Evolutionary conservation across 2,329 filamentous ascomycete species (phyloP).

Genomic region (Venturia oleaginea): DNA sequence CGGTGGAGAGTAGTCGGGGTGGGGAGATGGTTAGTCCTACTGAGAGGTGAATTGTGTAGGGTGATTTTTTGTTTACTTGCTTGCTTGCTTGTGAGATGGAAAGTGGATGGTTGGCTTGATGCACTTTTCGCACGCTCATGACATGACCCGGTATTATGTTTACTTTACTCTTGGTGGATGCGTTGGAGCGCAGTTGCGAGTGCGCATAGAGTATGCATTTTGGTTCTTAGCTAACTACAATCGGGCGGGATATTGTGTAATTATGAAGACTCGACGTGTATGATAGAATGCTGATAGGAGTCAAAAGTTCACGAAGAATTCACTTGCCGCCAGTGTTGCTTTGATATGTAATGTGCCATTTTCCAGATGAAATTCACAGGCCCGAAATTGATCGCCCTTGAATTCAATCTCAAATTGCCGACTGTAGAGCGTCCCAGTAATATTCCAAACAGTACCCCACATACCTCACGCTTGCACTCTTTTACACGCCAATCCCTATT

Average conservation of each 20-base stretch:
- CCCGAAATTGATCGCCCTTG: too few species aligned
- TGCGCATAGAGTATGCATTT: neutral
- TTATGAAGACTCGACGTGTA: neutral
- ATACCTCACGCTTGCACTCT: neutral
- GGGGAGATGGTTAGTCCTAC: conserved; percentile 5
- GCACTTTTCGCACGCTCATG: neutral
- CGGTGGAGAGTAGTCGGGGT: conserved; percentile 1
- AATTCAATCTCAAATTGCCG: neutral
- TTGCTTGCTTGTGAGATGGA: too few species aligned
- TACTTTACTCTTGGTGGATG: neutral
- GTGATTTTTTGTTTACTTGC: neutral
- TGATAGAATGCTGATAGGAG: neutral
- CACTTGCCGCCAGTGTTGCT: too few species aligned
- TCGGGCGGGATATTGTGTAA: neutral
- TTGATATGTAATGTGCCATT: too few species aligned
- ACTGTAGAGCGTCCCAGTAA: neutral
- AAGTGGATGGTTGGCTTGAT: neutral
- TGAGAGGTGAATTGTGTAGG: neutral
- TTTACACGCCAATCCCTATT: neutral
- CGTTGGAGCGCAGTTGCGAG: neutral
- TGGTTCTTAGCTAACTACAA: neutral
- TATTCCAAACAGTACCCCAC: neutral
- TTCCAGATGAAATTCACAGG: too few species aligned
- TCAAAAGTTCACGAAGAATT: neutral
- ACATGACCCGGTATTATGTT: neutral